Base-by-base conservation (phyloP, 768 basidiomycete species). In the Naganishia onofrii region DNA sequence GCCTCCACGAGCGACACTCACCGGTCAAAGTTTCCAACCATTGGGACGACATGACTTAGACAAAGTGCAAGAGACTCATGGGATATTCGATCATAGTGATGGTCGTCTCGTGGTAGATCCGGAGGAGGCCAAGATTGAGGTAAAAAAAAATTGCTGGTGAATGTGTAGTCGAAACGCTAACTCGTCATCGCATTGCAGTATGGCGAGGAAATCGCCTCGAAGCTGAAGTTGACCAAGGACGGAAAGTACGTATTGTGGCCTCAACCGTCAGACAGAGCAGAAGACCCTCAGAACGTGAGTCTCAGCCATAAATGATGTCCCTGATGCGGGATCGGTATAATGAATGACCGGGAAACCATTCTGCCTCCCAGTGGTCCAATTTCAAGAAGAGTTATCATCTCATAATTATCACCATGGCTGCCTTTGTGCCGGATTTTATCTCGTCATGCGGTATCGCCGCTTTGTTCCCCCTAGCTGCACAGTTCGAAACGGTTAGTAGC, bases 201-300 rank as follows among this genome's bases (percentile, higher is more conserved):
- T 57, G 88, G 88, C 10, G 85, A 85, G 26, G 80, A 80, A 3
- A 76, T 87, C 46, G 87, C 88, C 0, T 80, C 84, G 5, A 82
- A 76, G 57, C 81, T 89, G 66, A 89, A 89, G 82, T 81, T 88
- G 8, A 84, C 85, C 3, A 70, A 74, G 19, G 86, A 88, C 68
- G 87, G 88, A 0, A 84, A 81, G 19, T 86, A 84, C 58, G 84
- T 89, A 12, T 83, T 90, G 0, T 89, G 88, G 87, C 88, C 88
- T 23, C 88, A 89, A 73, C 88, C 88, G 0, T 84, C 85, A 0
- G 85, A 88, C 60, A 83, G 86, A 54, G 84, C 84, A 0, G 81
- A 84, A 21, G 88, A 89, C 74, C 88, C 88, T 19, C 87, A 88
- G 79, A 88, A 88, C 73, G 86, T 85, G 54, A 64, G 83, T 76